Percentiles rank a stretch among this genome's conserved stretches.
Conservation (phyloP, 768 basidiomycete genomes). For the Rhodotorula kratochvilovae region DNA sequence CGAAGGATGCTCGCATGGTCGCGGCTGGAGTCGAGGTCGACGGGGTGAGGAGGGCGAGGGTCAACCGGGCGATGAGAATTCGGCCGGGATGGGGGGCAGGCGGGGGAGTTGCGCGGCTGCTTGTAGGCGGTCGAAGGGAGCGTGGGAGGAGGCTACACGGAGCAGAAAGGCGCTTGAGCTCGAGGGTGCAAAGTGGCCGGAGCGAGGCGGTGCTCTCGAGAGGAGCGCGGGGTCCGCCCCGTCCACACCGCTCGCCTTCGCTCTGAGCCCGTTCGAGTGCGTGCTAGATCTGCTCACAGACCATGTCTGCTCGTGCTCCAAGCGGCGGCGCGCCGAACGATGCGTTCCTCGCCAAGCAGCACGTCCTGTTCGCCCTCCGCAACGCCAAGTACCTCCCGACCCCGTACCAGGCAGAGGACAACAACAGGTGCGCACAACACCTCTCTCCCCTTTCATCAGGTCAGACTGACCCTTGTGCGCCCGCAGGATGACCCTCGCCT, state of each 20-base stretch:
- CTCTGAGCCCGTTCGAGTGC: background rate
- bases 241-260: background rate
- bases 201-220: background rate
- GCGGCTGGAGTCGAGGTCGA: no score
- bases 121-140: background rate
- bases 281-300: background rate
- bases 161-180: no score
- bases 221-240: background rate
- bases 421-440: constrained; percentile 63
- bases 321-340: background rate
- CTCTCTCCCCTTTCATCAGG: background rate
- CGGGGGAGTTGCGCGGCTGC: no score
- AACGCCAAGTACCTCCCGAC: constrained; percentile 68
- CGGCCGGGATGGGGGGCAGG: no score
- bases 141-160: no score
- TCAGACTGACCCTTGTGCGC: background rate
- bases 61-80: no score
- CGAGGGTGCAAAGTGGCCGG: background rate
- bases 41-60: background rate
- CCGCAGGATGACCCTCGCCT: constrained; percentile 71
- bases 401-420: constrained; percentile 65
- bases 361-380: constrained; percentile 47
- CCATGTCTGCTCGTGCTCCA: background rate
- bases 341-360: constrained; percentile 23
- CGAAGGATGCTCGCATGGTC: constrained; percentile 23